phyloP scores from a whole-genome alignment of 1,139 yeast species.

The Yarrowia galli region DNA sequence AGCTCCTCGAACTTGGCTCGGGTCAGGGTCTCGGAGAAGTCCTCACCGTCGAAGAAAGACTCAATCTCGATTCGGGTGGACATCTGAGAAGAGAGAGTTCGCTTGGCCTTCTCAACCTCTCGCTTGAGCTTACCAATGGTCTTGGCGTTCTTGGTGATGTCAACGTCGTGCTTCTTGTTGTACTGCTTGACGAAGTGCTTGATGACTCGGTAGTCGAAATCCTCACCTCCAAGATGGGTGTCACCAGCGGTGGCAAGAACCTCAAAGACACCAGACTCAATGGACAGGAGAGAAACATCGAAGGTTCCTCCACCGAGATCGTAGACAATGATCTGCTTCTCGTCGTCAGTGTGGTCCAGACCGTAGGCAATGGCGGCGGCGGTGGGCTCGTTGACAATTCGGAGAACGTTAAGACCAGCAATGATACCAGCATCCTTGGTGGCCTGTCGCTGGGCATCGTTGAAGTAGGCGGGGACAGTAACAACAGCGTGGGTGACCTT shows the following conservation, averaged over 20 bases:
- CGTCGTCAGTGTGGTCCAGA: conserved; percentile 85
- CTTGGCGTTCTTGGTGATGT: conserved; percentile 74
- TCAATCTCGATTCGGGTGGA: conserved; percentile 92
- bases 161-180: conserved; percentile 87
- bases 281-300: conserved; percentile 86
- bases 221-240: conserved; percentile 97
- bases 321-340: conserved; percentile 88
- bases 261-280: conserved; percentile 94
- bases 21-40: conserved; percentile 88
- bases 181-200: conserved; percentile 83
- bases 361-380: conserved; percentile 99
- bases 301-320: conserved; percentile 98
- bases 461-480: conserved; percentile 97
- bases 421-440: conserved; percentile 97
- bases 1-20: conserved; percentile 96
- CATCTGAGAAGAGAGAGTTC: conserved; percentile 90
- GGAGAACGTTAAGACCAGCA: conserved; percentile 92
- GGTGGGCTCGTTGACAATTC: conserved; percentile 97
- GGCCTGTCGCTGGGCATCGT: conserved; percentile 98
- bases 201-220: conserved; percentile 88
- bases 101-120: conserved; percentile 96
- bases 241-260: conserved; percentile 96
- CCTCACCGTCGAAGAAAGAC: conserved; percentile 94
- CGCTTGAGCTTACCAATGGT: conserved; percentile 91
- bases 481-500: conserved; percentile 93